Evolutionary conservation across 208 protist species (phyloP), one percentile per base, ranked within the genome.

Genomic region (Acanthamoeba culbertsoni): DNA sequence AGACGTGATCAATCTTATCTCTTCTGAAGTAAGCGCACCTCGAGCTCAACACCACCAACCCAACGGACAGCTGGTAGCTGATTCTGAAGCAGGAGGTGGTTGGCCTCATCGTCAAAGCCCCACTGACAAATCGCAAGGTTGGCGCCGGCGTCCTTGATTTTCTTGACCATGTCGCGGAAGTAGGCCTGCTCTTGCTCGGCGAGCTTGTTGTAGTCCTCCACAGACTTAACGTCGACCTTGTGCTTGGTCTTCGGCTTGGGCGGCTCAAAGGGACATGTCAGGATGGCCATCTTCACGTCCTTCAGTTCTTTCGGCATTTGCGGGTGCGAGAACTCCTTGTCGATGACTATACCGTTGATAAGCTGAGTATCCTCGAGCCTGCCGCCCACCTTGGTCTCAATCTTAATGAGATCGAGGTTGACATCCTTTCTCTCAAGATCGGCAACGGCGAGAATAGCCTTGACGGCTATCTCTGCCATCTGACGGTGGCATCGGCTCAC

Each of bases 81-180:
- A 95, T 99, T 99, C 94, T 99, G 97, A 91, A 99, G 97, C 6
- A 99, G 97, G n/a, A 99, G 97, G 96, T 99, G 99, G 96, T 99
- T 99, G n/a, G 99, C 99, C 96, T 99, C 99, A 95, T 99, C 99
- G 96, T 99, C 99, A 95, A 99, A 99, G 86, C 99, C 99, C 99
- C 99, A 99, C 97, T 99, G 99, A 96, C 99, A 99, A 94, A 99
- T 97, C 84, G 99, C 99, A 26, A 99, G 96, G 93, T 99, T 99
- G 20, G 98, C 98, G 40, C 99, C 99, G 43, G 46, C 71, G 26
- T 62, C 77, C 63, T 35, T 62, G 63, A 73, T n/a, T 35, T 93
- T 35, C 73, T 93, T 88, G 57, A 99, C 94, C 97, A 98, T 98
- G 31, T 99, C 97, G 37, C 97, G 94, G 96, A 99, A 99, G 96